Percentiles rank a stretch among this genome's conserved stretches.
Evolutionary conservation across 2,329 filamentous ascomycete species (phyloP).

Genomic region (Colletotrichum graminicola): DNA sequence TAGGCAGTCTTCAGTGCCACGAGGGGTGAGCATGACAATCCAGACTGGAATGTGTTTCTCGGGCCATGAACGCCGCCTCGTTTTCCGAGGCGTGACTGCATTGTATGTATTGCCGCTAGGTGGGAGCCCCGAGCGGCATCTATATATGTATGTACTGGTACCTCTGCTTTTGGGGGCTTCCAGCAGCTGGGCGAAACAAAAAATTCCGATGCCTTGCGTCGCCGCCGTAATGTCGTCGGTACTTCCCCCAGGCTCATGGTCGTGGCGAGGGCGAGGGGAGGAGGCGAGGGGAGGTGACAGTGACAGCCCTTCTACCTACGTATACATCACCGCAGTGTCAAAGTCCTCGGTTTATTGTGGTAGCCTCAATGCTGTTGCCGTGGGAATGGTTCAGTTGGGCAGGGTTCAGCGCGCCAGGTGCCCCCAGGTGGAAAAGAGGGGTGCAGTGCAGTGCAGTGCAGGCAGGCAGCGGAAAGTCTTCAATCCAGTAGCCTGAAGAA

Average conservation of each 20-base stretch:
- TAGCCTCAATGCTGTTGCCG: constrained; percentile 19
- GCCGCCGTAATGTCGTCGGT: constrained; percentile 7
- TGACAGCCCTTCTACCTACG: neutral
- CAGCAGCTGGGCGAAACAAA: constrained; percentile 7
- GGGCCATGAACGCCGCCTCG: neutral
- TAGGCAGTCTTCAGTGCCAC: neutral
- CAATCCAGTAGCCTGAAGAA: neutral
- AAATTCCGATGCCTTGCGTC: constrained; percentile 13
- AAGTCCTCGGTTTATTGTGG: constrained; percentile 16
- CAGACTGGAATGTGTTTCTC: neutral
- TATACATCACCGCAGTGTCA: constrained; percentile 23
- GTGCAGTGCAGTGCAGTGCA: constrained; percentile 6
- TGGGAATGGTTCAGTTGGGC: constrained; percentile 14
- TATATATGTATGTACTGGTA: constrained; percentile 20
- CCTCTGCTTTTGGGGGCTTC: neutral
- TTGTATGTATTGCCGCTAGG: constrained; percentile 12
- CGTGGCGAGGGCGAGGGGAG: neutral
- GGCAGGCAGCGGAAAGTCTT: constrained; percentile 15
- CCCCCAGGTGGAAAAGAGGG: constrained; percentile 37
- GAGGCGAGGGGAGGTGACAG: neutral
- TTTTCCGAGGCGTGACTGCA: constrained; percentile 9
- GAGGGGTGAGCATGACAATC: neutral
- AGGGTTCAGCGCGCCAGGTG: constrained; percentile 39
- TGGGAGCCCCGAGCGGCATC: constrained; percentile 21
- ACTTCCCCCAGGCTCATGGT: neutral